Evolutionary conservation across 192 early-diverging fungal genomes (phyloP), one percentile per base, ranked within the genome.

Genomic region (Coemansia sp.): DNA sequence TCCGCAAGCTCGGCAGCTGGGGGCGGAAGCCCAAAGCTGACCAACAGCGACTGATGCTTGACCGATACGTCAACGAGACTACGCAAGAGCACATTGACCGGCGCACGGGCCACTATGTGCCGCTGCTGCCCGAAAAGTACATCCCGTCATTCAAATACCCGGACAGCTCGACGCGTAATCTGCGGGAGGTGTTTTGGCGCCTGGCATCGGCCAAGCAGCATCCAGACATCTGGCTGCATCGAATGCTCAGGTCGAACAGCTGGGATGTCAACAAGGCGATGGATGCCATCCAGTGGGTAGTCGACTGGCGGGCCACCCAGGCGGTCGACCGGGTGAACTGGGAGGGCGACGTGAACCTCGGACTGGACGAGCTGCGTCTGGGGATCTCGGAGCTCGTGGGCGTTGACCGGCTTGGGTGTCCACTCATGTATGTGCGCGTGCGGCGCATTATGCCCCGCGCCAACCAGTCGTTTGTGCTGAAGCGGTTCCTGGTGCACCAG

Each of bases 251-350:
- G 17, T 43, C 57, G 2, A 29, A 31, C n/a, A 43, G 58, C 19
- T 76, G 73, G 73, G 67, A 76, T 17, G 58, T 58, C 2, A 57
- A 47, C 15, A 63, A 62, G 17, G 61, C 66, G 23, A 50, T 76
- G 34, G 53, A 20, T 3, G 14, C 21, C 26, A 47, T 61, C 17
- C 64, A 65, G 34, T 29, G 51, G 5, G 46, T 62, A 4, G 29
- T 69, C 23, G 58, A 66, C 14, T 70, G 67, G 67, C 67, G 67
- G 11, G 59, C 62, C 35, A 11, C 62, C 8, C 60, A 75, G 20
- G 65, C 60, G 6, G 10, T 67, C 4, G 71, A 75, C 27, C 29
- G 54, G 25, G 23, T 69, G 9, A 77, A 62, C 34, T 56, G 40
- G 54, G 59, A 69, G 12, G 67, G 67, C 28, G 67, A 66, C 15